phyloP scores from a whole-genome alignment of 140 eudicot species.

The Stevia rebaudiana region DNA sequence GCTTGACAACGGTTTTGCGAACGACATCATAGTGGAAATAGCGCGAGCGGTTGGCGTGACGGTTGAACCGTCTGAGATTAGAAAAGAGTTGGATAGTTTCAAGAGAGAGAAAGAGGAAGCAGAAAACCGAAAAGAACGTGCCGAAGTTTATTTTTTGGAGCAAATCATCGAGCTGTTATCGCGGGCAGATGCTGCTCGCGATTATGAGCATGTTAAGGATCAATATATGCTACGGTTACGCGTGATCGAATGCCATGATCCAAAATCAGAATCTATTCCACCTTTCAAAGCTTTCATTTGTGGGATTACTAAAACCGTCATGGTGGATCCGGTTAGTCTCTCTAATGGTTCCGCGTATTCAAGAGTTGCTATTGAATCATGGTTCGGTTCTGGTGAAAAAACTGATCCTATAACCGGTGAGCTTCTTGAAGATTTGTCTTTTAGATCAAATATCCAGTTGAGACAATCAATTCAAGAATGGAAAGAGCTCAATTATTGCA shows the following conservation, averaged over 20 bases:
- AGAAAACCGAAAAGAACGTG: slow-evolving; percentile 53
- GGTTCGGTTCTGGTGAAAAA: slow-evolving; percentile 53
- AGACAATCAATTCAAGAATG: slow-evolving; percentile 70
- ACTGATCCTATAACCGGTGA: slow-evolving; percentile 61
- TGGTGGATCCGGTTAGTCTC: slow-evolving; percentile 68
- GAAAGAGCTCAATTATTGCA: slow-evolving; percentile 58
- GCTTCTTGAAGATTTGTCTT: slow-evolving; percentile 48
- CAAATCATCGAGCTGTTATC: slow-evolving; percentile 59
- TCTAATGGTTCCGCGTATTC: slow-evolving; percentile 64
- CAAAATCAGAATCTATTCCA: slow-evolving; percentile 37
- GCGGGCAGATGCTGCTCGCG: slow-evolving; percentile 68
- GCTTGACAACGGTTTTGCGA: slow-evolving; percentile 48
- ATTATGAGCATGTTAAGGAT: slow-evolving; percentile 46
- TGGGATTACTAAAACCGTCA: slow-evolving; percentile 46
- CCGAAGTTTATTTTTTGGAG: slow-evolving; percentile 54
- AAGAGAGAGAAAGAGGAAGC: slow-evolving; percentile 63
- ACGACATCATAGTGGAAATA: slow-evolving; percentile 48
- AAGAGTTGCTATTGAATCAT: slow-evolving; percentile 44
- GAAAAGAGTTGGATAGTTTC: slow-evolving; percentile 46
- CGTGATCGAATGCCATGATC: slow-evolving; percentile 40
- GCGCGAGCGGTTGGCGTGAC: slow-evolving; percentile 57
- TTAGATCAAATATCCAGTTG: slow-evolving; percentile 49
- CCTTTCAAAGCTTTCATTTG: slow-evolving; percentile 60
- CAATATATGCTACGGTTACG: slow-evolving; percentile 47
- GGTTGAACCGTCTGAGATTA: slow-evolving; percentile 47